Conservation (phyloP, 2,329 filamentous ascomycete genomes). For the Arthrobotrys iridis region DNA sequence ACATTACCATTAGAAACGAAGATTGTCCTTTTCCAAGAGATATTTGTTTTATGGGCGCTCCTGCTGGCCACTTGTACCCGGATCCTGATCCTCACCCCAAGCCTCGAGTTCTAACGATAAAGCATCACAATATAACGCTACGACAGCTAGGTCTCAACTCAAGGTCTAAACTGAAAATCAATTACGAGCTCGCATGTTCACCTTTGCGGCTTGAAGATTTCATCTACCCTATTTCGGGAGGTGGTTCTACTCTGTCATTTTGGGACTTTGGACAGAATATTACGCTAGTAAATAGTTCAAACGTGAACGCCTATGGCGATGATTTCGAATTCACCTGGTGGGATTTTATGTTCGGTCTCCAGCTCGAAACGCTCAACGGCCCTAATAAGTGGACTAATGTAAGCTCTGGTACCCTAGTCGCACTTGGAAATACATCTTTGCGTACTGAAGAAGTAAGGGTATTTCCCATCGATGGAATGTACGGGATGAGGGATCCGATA, state of each 20-base stretch:
- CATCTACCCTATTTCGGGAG: neutral
- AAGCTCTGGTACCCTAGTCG: neutral
- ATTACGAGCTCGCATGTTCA: constrained; percentile 10
- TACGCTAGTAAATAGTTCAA: neutral
- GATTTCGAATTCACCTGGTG: too few species aligned
- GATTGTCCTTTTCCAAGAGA: neutral
- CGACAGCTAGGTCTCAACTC: constrained; percentile 13
- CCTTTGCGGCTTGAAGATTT: constrained; percentile 4
- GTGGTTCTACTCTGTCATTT: neutral
- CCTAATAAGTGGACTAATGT: constrained; percentile 9
- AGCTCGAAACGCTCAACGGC: constrained; percentile 9
- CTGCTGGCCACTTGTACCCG: too few species aligned
- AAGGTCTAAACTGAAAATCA: neutral
- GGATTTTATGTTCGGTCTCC: neutral
- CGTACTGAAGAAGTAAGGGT: neutral
- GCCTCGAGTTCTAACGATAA: neutral
- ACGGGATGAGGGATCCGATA: too few species aligned
- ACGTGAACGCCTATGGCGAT: neutral
- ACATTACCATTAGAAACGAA: neutral
- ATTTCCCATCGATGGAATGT: too few species aligned
- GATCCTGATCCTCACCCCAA: too few species aligned
- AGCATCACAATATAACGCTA: neutral
- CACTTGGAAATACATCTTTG: neutral
- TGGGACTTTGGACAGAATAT: neutral
- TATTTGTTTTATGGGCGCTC: constrained; percentile 11